These are phyloP conservation scores for Yamadazyma membranifaciens DNA, from an alignment of 1,139 yeast genomes.

Conservation along the genomic window DNA sequence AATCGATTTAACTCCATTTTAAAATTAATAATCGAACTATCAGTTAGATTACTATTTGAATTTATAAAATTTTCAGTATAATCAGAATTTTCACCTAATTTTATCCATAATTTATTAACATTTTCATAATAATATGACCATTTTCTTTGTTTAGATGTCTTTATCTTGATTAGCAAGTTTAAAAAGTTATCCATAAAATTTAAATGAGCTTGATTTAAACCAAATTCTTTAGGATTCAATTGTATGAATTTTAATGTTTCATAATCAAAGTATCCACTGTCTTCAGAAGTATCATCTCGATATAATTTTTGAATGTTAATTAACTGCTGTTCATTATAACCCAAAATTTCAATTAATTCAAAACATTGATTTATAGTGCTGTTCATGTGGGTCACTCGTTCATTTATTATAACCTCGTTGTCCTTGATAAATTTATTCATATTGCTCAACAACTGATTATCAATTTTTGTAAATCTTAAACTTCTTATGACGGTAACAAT, in stretches of 20 bases:
- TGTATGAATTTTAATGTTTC: slow-evolving; percentile 38
- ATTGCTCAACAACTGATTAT: slow-evolving; percentile 25
- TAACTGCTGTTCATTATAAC: slow-evolving; percentile 34
- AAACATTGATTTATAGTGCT: slow-evolving; percentile 27
- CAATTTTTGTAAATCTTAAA: slow-evolving; percentile 38
- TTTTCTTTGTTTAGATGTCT: slow-evolving; percentile 32
- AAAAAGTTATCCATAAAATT: slow-evolving; percentile 29
- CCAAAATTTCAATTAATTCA: slow-evolving; percentile 26
- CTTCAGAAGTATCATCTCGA: slow-evolving; percentile 7
- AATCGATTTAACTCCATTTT: slow-evolving; percentile 59
- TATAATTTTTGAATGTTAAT: slow-evolving; percentile 30
- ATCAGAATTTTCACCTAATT: slow-evolving; percentile 39
- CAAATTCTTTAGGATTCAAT: slow-evolving; percentile 40
- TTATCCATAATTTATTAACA: slow-evolving; percentile 51
- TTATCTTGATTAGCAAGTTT: slow-evolving; percentile 26
- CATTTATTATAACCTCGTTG: slow-evolving; percentile 25
- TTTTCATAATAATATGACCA: slow-evolving; percentile 30
- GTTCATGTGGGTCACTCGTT: slow-evolving; percentile 25
- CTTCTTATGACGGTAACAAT: slow-evolving; percentile 35
- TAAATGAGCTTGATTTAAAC: slow-evolving; percentile 36
- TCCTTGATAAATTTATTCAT: slow-evolving; percentile 27
- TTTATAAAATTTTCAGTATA: slow-evolving; percentile 36
- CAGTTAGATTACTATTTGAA: slow-evolving; percentile 38
- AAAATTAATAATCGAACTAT: slow-evolving; percentile 36
- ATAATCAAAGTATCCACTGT: slow-evolving; percentile 30